Evolutionary conservation across 2,329 filamentous ascomycete species (phyloP), one percentile per base, ranked within the genome.

Genomic region (Didymellaceae sp.): DNA sequence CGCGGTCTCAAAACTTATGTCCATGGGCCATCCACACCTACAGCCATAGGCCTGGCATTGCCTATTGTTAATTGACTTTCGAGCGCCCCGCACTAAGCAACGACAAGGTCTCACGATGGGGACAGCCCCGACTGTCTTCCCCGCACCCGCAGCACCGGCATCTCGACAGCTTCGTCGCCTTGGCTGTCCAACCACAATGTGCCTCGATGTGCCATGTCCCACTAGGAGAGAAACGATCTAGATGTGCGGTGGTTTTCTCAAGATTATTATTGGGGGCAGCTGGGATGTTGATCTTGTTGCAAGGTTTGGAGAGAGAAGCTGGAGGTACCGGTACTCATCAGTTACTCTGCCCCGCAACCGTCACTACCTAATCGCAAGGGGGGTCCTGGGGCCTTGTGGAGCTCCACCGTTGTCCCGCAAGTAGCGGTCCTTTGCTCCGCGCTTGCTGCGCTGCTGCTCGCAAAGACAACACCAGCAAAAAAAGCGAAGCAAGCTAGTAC

Each of bases 71-170:
- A n/a, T n/a, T n/a, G 10, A 32, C 25, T 38, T 38, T 21, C 31
- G 4, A 35, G 24, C 41, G 48, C 31, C 42, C 48, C 48, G 48
- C 48, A 34, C 8, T 26, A 20, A n/a, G 32, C n/a, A 48, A 48
- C 38, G 24, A 24, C 31, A 31, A 30, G 24, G 32, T 39, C 46
- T 39, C 39, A 38, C 31, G 8, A 45, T 45, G 42, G 31, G 7
- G 22, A 28, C 31, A 48, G 32, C 39, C 33, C 46, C 16, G 35
- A 22, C 5, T n/a, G n/a, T 31, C 28, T 44, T 43, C 48, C 48
- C 48, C 48, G 48, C 48, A 52, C 42, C 48, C 48, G 20, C 35
- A 20, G 32, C 35, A 35, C 33, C 28, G 46, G 46, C 26, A 20
- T 28, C 22, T 14, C n/a, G 17, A 30, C 7, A 5, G n/a, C n/a